Conservation (phyloP, 345 rosid genomes). For the Syzygium grande region DNA sequence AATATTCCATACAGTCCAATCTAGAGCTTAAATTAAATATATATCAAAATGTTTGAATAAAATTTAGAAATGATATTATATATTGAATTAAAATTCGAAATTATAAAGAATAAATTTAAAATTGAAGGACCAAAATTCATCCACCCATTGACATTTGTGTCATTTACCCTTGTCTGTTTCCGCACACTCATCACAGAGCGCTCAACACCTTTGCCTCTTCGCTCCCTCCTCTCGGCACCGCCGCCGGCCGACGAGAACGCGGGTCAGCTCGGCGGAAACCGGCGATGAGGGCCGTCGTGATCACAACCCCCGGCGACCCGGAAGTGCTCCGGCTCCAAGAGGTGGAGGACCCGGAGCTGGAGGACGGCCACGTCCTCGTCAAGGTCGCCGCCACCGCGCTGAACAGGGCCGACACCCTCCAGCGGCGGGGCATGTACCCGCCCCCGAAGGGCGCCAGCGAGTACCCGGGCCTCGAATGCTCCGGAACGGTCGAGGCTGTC, state of each 20-base stretch:
- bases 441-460: slow-evolving; percentile 80
- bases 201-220: neutral
- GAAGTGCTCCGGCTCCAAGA: slow-evolving; percentile 67
- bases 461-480: slow-evolving; percentile 76
- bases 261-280: neutral
- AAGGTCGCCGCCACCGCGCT: slow-evolving; percentile 67
- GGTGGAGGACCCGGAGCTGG: slow-evolving; percentile 58
- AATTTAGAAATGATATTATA: too few species aligned
- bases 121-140: too few species aligned
- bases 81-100: too few species aligned
- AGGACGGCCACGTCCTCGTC: slow-evolving; percentile 67
- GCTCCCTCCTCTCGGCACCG: neutral
- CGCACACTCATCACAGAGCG: neutral
- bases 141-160: too few species aligned
- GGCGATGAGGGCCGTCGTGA: slow-evolving; percentile 70
- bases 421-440: slow-evolving; percentile 58
- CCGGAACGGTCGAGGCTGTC: slow-evolving; percentile 58
- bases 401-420: slow-evolving; percentile 72
- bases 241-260: neutral
- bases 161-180: neutral
- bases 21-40: too few species aligned
- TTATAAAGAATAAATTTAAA: too few species aligned
- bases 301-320: slow-evolving; percentile 62
- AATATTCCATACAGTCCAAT: too few species aligned
- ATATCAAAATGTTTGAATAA: too few species aligned